Evolutionary conservation across 1,139 yeast species (phyloP), one percentile per base, ranked within the genome.

Genomic region (Protomyces macrosporus): DNA sequence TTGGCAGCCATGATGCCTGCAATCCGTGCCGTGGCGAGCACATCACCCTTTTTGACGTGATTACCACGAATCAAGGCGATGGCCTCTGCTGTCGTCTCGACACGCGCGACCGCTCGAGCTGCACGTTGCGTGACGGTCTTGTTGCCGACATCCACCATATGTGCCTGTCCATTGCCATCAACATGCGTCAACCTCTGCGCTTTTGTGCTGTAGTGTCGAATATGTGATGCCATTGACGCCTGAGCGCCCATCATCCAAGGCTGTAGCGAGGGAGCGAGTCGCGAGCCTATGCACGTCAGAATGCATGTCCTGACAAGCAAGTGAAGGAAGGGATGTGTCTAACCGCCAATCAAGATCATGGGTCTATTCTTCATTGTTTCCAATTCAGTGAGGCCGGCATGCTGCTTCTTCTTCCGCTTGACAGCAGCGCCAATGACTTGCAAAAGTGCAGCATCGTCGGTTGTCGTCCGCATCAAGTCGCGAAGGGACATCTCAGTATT

Each of bases 321-420:
- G 23, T 23, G 23, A 23, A 23, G 23, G 23, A 23, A 23, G 23
- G 23, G 23, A 23, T 23, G 23, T 16, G 56, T 14, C 30, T 72
- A 79, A 73, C 83, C 84, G 67, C 84, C 84, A 65, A 81, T 81
- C 68, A 81, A 69, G 53, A 81, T 80, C 84, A 81, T 81, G 12
- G 84, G 83, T 62, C 84, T 70, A 69, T 81, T 81, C 57, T 80
- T 77, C 73, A 76, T 70, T 45, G 75, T 74, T 57, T 78, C 79
- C 54, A 81, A 72, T 55, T 75, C 78, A 32, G 77, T 81, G 56
- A 81, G 68, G 2, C 81, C 84, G 0, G 83, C 84, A 71, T 81
- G 84, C 67, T 78, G 77, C 62, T 74, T 80, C 70, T 76, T 78
- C 67, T 81, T 81, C 55, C 71, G 69, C 65, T 76, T 75, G 12